Base-by-base conservation (phyloP, 2,329 filamentous ascomycete species). In the Xylariaceae sp. region DNA sequence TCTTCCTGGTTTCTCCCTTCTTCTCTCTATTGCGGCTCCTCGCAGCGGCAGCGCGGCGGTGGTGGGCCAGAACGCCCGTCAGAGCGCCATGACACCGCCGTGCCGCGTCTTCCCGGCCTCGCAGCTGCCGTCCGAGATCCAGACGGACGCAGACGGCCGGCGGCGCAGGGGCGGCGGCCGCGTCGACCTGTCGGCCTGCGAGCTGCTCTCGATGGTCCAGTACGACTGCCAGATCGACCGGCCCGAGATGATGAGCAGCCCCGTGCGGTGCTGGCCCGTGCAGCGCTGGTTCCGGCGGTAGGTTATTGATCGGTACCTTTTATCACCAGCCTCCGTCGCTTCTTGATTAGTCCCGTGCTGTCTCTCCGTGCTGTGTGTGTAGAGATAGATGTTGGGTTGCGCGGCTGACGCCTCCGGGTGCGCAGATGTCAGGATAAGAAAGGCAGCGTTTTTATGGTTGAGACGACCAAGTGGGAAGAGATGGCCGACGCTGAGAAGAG, bases 31-130 rank as follows among this genome's bases (percentile, higher is more conserved):
- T n/a, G n/a, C n/a, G n/a, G n/a, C n/a, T n/a, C n/a, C n/a, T n/a
- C n/a, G n/a, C n/a, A n/a, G n/a, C n/a, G n/a, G n/a, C n/a, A n/a
- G n/a, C n/a, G n/a, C n/a, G n/a, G n/a, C n/a, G n/a, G n/a, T n/a
- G n/a, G n/a, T n/a, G n/a, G n/a, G n/a, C n/a, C n/a, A n/a, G n/a
- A n/a, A n/a, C n/a, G n/a, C n/a, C n/a, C n/a, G n/a, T n/a, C n/a
- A n/a, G n/a, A n/a, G n/a, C n/a, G n/a, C n/a, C n/a, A 80, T 81
- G 77, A 60, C 76, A 31, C 77, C 75, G 15, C 72, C 75, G 19
- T 70, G 70, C 53, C 63, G 64, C 36, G 60, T 64, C 35, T 80
- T 77, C 49, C 58, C 67, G n/a, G 65, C 67, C 8, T 58, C 62
- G 4, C 59, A 73, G 36, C 64, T 80, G 17, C 62, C 67, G 7